Evolutionary conservation across 2,329 filamentous ascomycete species (phyloP), one percentile per base, ranked within the genome.

Genomic region (Penicillium paneum): DNA sequence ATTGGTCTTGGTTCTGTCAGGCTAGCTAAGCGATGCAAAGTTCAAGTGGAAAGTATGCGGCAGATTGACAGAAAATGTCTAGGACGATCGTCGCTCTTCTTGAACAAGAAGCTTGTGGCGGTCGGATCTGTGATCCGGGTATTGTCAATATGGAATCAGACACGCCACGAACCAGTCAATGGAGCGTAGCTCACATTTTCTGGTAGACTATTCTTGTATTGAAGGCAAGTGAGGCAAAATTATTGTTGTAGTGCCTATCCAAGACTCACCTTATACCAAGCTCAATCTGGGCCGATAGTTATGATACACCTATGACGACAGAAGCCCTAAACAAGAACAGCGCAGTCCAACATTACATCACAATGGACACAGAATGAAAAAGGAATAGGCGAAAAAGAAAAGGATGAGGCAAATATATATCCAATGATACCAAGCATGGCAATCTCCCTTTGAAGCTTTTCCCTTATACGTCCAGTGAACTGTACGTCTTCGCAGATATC

Each of bases 61-160:
- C 10, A n/a, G 10, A 21, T 12, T 53, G 8, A 6, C 15, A 3
- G 1, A 26, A n/a, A 17, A 13, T 29, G 7, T 31, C 10, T 12
- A 6, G 8, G 10, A 15, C 17, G 24, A 41, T 5, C 35, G 19
- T 35, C 34, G 40, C 45, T 50, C 54, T 61, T 58, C 59, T 61
- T 66, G 42, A 63, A 59, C 43, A 31, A 49, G 31, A 32, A 19
- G 6, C 8, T 38, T 44, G 60, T 63, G 57, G 64, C 63, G 52
- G 64, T 28, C 58, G 57, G 56, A n/a, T 36, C 40, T 6, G 11
- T 34, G 28, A 10, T 45, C 61, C 53, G 55, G 21, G 41, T 31
- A 17, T 36, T 50, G 55, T 61, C 55, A 62, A 54, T 3, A 57
- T 60, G 49, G 24, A 50, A 44, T 62, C 59, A 59, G 49, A 49